Base-by-base conservation (phyloP, 176 grass and related monocot species). In the Aegilops speltoides region DNA sequence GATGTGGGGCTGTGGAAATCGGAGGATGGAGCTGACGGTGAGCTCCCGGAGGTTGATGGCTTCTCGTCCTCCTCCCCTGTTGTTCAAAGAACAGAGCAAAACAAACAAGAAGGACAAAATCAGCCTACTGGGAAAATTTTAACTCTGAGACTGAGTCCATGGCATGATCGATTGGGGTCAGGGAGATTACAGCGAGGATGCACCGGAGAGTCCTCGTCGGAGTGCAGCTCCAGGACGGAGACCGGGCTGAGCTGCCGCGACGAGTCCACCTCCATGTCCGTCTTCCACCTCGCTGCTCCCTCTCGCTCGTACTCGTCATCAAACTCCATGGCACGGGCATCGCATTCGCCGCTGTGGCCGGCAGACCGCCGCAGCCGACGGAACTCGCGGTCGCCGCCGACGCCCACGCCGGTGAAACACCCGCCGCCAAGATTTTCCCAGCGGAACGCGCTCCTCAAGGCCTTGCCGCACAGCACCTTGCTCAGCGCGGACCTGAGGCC, bases 191-290 rank as follows among this genome's bases (percentile, higher is more conserved):
- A 85, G 3, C 3, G 25, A 25, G 70, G 77, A 72, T 82, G 86
- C 29, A 37, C 64, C 0, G 91, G 86, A 36, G 84, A 93, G 1
- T 80, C 93, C 28, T 88, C 87, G 77, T 91, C 89, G 16, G 87
- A 94, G 40, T 68, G 94, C 60, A 89, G 80, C n/a, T 97, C 97
- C 37, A 99, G 89, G 29, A 99, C 94, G 28, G 97, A 99, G 38
- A 99, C 83, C 63, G 97, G 94, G 85, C 97, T 99, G 33, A 91
- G 96, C 86, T 98, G 96, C 76, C 88, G 78, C 32, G 90, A 92
- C 29, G 78, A 73, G 81, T 83, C 86, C 26, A 87, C 46, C 77
- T 82, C 91, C 88, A 89, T 90, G 34, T 61, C 67, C 4, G 25
- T 62, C 88, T 86, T 83, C 90, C 89, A 72, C 67, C 81, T 60